phyloP scores from a whole-genome alignment of 2,329 filamentous ascomycete species.

The Fusarium sp. region DNA sequence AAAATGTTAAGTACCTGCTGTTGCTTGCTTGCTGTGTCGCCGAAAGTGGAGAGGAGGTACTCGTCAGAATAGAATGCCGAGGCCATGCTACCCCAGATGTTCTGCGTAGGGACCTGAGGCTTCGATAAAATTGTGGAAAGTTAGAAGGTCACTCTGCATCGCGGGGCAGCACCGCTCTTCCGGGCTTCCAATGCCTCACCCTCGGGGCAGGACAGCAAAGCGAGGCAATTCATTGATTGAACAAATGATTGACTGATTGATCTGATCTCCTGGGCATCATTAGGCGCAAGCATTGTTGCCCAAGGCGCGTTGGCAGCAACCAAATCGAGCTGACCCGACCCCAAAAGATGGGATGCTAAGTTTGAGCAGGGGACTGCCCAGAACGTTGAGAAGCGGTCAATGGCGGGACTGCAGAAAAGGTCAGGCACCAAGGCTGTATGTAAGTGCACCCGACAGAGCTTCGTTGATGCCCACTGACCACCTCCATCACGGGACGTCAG shows the following conservation, averaged over 20 bases:
- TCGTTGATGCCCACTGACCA: slow-evolving; percentile 49
- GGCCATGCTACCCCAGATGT: slow-evolving; percentile 50
- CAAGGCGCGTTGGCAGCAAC: slow-evolving; percentile 48
- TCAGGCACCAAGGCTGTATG: slow-evolving; percentile 49
- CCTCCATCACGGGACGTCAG: slow-evolving; percentile 36
- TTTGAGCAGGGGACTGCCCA: slow-evolving; percentile 52
- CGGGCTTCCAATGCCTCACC: slow-evolving; percentile 30
- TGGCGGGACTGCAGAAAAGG: slow-evolving; percentile 40
- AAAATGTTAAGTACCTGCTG: slow-evolving; percentile 1
- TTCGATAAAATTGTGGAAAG: slow-evolving; percentile 14
- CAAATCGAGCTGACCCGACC: slow-evolving; percentile 47
- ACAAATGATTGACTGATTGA: slow-evolving; percentile 38
- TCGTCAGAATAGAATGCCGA: slow-evolving; percentile 29
- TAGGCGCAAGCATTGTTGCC: slow-evolving; percentile 53
- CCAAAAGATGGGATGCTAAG: slow-evolving; percentile 48
- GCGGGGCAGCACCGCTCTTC: slow-evolving; percentile 36
- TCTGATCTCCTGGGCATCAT: slow-evolving; percentile 47
- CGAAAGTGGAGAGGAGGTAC: slow-evolving; percentile 28
- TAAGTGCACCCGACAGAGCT: slow-evolving; percentile 47
- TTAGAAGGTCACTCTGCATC: slow-evolving; percentile 25
- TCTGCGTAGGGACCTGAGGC: slow-evolving; percentile 22
- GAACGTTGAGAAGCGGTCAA: slow-evolving; percentile 53
- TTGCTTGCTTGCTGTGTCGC: slow-evolving; percentile 26
- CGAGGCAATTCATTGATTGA: slow-evolving; percentile 15
- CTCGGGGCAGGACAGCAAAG: slow-evolving; percentile 22